These are phyloP conservation scores for Amaranthus hypochondriacus DNA, from an alignment of 148 eudicot species.

Conservation along the genomic window DNA sequence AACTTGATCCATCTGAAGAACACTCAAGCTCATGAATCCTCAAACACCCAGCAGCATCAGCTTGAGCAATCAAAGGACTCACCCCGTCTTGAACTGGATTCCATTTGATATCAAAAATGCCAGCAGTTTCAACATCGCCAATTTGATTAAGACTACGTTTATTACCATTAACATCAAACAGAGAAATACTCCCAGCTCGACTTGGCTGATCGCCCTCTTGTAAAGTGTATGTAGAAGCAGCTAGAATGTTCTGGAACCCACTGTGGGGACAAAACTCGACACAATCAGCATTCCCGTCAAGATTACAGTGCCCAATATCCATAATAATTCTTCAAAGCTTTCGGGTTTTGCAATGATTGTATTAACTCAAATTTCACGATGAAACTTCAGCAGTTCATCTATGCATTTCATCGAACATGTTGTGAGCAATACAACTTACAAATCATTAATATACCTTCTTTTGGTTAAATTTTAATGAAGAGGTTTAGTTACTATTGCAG, in stretches of 20 bases:
- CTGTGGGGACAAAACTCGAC: slow-evolving; percentile 87
- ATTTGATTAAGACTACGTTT: slow-evolving; percentile 36
- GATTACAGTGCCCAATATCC: slow-evolving; percentile 51
- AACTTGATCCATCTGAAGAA: slow-evolving; percentile 27
- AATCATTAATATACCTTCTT: too few species aligned
- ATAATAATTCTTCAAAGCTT: slow-evolving; percentile 20
- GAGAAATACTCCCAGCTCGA: slow-evolving; percentile 62
- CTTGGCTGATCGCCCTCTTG: slow-evolving; percentile 64
- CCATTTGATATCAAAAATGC: slow-evolving; percentile 90
- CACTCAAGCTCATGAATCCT: slow-evolving; percentile 46
- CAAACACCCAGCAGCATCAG: slow-evolving; percentile 85
- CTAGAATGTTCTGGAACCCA: slow-evolving; percentile 54
- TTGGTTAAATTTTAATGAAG: too few species aligned
- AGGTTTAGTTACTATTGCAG: too few species aligned
- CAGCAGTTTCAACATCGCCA: slow-evolving; percentile 56
- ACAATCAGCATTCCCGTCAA: slow-evolving; percentile 82
- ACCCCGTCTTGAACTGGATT: slow-evolving; percentile 35
- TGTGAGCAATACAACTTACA: too few species aligned
- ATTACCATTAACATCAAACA: slow-evolving; percentile 60
- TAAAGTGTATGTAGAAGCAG: slow-evolving; percentile 76
- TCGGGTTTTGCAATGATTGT: not conserved
- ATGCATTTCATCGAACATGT: too few species aligned
- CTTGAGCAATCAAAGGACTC: slow-evolving; percentile 70
- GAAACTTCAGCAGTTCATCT: not conserved
- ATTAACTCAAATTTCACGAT: not conserved